Conservation (phyloP, 2,329 filamentous ascomycete genomes). For the Fusarium pseudograminearum region DNA sequence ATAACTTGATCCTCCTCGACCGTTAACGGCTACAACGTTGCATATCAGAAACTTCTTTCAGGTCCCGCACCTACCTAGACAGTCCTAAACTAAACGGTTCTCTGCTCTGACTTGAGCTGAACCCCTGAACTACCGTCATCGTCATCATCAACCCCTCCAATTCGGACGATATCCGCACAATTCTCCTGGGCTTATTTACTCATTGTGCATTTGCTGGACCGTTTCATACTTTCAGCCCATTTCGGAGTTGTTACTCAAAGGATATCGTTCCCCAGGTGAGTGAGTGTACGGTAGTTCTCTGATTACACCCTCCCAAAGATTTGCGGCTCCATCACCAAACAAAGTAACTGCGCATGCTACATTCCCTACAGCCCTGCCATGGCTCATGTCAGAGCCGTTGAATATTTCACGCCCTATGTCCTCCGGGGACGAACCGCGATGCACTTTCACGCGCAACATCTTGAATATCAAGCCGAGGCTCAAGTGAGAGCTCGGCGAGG, state of each 20-base stretch:
- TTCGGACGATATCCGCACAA: conserved; percentile 43
- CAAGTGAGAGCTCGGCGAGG: conserved; percentile 22
- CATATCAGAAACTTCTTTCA: conserved; percentile 7
- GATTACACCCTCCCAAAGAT: conserved; percentile 35
- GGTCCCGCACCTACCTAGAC: conserved; percentile 7
- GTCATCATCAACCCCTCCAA: conserved; percentile 22
- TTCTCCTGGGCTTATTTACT: conserved; percentile 15
- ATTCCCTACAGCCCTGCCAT: conserved; percentile 28
- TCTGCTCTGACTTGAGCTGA: conserved; percentile 26
- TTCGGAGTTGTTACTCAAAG: conserved; percentile 26
- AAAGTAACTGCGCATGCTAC: conserved; percentile 8
- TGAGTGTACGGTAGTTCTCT: not conserved
- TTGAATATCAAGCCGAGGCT: conserved; percentile 37
- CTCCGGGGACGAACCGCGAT: conserved; percentile 6
- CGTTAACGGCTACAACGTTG: conserved; percentile 18
- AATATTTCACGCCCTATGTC: conserved; percentile 9
- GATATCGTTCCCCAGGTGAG: conserved; percentile 34
- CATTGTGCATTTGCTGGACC: conserved; percentile 15
- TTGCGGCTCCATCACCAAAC: conserved; percentile 34
- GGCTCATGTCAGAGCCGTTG: conserved; percentile 26
- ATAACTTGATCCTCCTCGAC: not conserved
- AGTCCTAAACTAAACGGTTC: conserved; percentile 17
- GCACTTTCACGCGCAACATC: conserved; percentile 34
- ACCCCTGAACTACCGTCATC: conserved; percentile 27
- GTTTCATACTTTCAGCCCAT: conserved; percentile 21